Base-by-base conservation (phyloP, 805 yeast genomes). In the Kluyveromyces aestuarii region DNA sequence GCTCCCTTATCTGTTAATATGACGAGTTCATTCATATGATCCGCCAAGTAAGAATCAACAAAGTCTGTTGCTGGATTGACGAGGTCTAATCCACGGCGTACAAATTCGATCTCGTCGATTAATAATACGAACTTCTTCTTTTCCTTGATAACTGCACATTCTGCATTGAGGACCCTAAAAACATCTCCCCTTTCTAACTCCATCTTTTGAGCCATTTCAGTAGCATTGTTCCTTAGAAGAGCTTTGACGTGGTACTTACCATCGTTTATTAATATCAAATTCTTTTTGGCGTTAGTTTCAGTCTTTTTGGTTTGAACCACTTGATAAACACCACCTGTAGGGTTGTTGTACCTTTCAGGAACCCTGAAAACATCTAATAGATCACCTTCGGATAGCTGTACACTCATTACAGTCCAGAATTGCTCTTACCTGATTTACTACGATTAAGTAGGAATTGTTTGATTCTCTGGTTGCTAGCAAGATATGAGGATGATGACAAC, bases 41-140 rank as follows among this genome's bases (percentile, higher is more conserved):
- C 71, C 37, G 68, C 72, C 55, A 80, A 77, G 59, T 82, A 82
- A 18, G 74, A 75, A 59, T 82, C 88, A 38, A 82, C 61, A 37
- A 70, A 64, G 42, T 57, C 64, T 44, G 70, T 63, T n/a, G 67
- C 54, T n/a, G 63, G 62, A 44, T 73, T 72, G 40, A 63, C 63
- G 53, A 66, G 67, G 48, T 61, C 71, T 8, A 72, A 69, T 13
- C 68, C 69, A 14, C 68, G 61, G 39, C 67, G 63, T 27, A 71
- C 59, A 13, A 77, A 63, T 48, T 73, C 75, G 36, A 74, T 67
- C 48, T 73, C 75, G 47, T 74, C 73, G 46, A 78, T 69, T 47
- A 76, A 63, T 50, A 76, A 57, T 38, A 77, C 75, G 49, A 72
- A 73, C 56, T 76, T 78, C 60, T 68, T 71, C 39, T 74, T 71